Evolutionary conservation across 2,329 filamentous ascomycete genomes (phyloP), one percentile per base, ranked within the genome.

Genomic region (Chrysoporthe deuterocubensis): DNA sequence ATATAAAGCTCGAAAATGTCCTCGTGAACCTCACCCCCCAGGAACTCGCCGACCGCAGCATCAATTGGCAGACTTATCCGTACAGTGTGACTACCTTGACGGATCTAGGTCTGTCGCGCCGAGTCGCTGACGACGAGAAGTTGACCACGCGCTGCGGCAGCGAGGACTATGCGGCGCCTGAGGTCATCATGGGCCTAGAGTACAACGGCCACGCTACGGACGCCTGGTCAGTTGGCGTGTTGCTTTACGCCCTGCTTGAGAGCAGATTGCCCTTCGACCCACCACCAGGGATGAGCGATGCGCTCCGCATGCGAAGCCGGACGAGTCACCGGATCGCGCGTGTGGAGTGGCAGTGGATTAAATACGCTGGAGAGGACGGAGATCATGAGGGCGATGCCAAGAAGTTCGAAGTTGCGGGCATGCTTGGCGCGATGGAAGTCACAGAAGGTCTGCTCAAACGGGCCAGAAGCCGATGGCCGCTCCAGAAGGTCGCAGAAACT

Each of bases 91-190:
- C 95, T 66, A 97, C 94, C 1, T 85, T 99, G 54, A 96, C 94
- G 18, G 96, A 99, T 77, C 85, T 99, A 14, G 96, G 96, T 16
- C 88, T 99, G 14, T 96, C 94, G 3, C 88, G 95, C 65, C 90
- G 92, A 46, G 92, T 98, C 50, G 88, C 93, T 18, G 90, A 93
- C 70, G 93, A 93, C 64, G 93, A 96, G 72, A 90, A 95, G 69
- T 86, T 99, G n/a, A 92, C 92, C 70, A 98, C 95, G 1, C 89
- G 96, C 11, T 99, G 96, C 78, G 96, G 96, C 43, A 97, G 92
- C 52, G 96, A 98, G 79, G 96, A 99, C 80, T 99, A 99, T 76
- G 95, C 95, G 1, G 95, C 96, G 0, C 96, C 96, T 0, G 96
- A 99, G 78, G 94, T 99, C 58, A 90, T 99, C 65, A 93, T 99